Conservation (phyloP, 176 grass and related monocot species). For the Oropetium thomaeum region DNA sequence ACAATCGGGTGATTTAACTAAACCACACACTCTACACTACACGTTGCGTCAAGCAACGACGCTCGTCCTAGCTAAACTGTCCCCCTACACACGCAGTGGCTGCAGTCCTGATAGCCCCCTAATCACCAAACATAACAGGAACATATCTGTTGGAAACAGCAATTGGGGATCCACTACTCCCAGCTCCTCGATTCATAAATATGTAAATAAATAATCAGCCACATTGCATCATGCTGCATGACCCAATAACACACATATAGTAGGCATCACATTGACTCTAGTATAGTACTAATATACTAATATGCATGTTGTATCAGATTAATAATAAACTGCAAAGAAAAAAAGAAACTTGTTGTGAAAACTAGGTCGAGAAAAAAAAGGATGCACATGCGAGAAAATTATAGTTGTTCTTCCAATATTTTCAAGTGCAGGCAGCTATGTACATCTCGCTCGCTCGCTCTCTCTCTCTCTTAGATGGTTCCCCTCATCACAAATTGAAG, state of each 20-base stretch:
- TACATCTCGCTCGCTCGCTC: slow-evolving; percentile 36
- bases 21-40: not conserved
- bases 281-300: too few relatives aligned
- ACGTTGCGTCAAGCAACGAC: slow-evolving; percentile 25
- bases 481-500: slow-evolving; percentile 24
- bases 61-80: slow-evolving; percentile 35
- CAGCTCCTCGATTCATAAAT: too few relatives aligned
- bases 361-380: not conserved
- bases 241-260: not conserved
- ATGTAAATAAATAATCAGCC: not conserved
- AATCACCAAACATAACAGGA: slow-evolving; percentile 26
- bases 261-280: not conserved
- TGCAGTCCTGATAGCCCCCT: not conserved
- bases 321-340: too few relatives aligned
- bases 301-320: too few relatives aligned
- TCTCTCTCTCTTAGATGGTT: not conserved
- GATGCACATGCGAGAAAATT: slow-evolving; percentile 31
- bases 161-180: not conserved
- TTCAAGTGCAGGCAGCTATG: slow-evolving; percentile 42
- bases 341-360: not conserved
- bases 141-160: slow-evolving; percentile 25
- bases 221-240: not conserved
- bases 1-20: slow-evolving; percentile 4
- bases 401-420: slow-evolving; percentile 41
- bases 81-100: slow-evolving; percentile 15